Percentiles rank a stretch among this genome's conserved stretches.
Conservation (phyloP, 2,329 filamentous ascomycete species). For the Penicillium sp. region DNA sequence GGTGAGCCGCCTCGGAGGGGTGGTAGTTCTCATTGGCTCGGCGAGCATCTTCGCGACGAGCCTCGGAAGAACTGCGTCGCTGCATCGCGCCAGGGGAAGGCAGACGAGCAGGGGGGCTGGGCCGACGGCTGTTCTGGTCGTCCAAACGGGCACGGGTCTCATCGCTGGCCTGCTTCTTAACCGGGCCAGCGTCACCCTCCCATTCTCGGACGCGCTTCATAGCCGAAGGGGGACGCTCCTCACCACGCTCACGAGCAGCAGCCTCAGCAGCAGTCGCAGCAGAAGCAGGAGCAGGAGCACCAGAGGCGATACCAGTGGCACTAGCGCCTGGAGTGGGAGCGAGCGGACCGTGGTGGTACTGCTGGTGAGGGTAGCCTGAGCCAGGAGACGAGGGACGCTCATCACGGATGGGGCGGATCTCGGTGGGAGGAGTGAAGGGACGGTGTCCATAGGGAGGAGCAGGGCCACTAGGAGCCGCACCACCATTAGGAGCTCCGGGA, state of each 20-base stretch:
- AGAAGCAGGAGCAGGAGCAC: conserved; percentile 67
- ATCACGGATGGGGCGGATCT: conserved; percentile 79
- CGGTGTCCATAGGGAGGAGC: conserved; percentile 70
- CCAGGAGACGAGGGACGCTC: conserved; percentile 90
- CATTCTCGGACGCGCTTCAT: conserved; percentile 88
- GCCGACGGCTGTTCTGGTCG: conserved; percentile 77
- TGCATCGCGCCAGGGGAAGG: conserved; percentile 71
- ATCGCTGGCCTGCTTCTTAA: conserved; percentile 86
- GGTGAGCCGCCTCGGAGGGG: conserved; percentile 89
- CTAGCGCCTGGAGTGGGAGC: conserved; percentile 41
- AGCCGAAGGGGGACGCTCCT: conserved; percentile 75
- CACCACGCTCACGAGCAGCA: conserved; percentile 61
- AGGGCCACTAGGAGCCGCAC: conserved; percentile 56
- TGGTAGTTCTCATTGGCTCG: conserved; percentile 79
- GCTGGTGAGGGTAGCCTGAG: conserved; percentile 78
- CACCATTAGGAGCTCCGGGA: conserved; percentile 49
- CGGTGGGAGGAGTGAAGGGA: conserved; percentile 77
- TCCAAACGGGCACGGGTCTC: conserved; percentile 85
- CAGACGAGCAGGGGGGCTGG: conserved; percentile 55
- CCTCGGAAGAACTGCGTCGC: conserved; percentile 76
- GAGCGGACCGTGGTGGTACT: conserved; percentile 75
- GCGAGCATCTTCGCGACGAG: conserved; percentile 68
- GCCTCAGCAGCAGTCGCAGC: conserved; percentile 69
- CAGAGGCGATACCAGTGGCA: conserved; percentile 64
- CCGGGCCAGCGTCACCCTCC: conserved; percentile 72